Percentiles rank a stretch among this genome's conserved stretches.
phyloP scores from a whole-genome alignment of 148 eudicot species.

The Amaranthus palmeri region DNA sequence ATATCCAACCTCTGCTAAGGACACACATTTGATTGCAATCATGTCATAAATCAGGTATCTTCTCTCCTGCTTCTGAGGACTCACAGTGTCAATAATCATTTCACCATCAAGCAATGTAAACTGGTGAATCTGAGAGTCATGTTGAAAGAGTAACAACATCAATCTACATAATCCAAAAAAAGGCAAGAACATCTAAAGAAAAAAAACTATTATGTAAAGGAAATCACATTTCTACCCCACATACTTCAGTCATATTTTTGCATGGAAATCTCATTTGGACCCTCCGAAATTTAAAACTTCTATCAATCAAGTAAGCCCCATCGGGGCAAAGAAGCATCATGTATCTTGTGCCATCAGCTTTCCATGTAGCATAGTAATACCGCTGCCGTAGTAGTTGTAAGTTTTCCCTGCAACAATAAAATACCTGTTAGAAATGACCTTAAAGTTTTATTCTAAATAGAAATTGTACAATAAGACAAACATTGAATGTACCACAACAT shows the following conservation, averaged over 20 bases:
- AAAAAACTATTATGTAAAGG: slow-evolving; percentile 8
- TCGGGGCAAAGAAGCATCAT: slow-evolving; percentile 76
- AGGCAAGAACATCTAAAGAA: background rate
- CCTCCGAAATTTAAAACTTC: slow-evolving; percentile 70
- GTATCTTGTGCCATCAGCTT: slow-evolving; percentile 96
- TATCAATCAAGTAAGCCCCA: slow-evolving; percentile 75
- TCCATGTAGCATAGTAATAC: slow-evolving; percentile 88
- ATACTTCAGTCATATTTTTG: slow-evolving; percentile 55
- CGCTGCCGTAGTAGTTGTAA: slow-evolving; percentile 67
- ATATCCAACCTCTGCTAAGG: slow-evolving; percentile 57
- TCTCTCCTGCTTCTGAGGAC: slow-evolving; percentile 71
- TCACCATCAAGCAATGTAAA: slow-evolving; percentile 91
- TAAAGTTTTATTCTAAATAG: no score
- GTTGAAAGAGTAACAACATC: slow-evolving; percentile 1
- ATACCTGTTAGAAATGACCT: no score
- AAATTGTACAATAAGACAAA: no score
- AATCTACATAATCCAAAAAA: no score
- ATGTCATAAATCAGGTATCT: slow-evolving; percentile 89
- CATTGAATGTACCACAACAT: no score
- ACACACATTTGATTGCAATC: slow-evolving; percentile 68
- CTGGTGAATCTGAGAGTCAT: slow-evolving; percentile 58
- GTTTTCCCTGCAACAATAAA: slow-evolving; percentile 48
- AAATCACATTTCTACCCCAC: background rate
- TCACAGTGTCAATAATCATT: slow-evolving; percentile 79
- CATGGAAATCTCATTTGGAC: slow-evolving; percentile 87